Conservation (phyloP, 768 basidiomycete genomes). For the Auricularia sp. region DNA sequence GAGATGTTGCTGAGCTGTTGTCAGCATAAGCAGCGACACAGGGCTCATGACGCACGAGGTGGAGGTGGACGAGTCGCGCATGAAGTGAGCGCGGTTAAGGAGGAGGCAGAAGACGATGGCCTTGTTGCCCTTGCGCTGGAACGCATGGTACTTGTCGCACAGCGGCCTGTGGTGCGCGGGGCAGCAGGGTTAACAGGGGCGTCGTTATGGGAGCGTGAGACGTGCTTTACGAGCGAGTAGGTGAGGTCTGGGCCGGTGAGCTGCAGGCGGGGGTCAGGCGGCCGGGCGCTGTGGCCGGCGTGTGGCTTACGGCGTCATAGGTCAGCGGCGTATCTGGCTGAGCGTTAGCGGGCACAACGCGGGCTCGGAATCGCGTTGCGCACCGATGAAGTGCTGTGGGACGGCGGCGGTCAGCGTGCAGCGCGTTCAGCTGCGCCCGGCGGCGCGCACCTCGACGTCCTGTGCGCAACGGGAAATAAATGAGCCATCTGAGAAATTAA, state of each 20-base stretch:
- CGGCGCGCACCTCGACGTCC: slow-evolving; percentile 53
- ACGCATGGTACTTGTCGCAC: slow-evolving; percentile 69
- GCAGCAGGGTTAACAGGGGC: neutral
- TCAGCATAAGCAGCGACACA: neutral
- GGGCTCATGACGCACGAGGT: slow-evolving; percentile 26
- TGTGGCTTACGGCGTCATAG: slow-evolving; percentile 57
- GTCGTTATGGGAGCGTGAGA: neutral
- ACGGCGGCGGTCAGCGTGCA: slow-evolving; percentile 2
- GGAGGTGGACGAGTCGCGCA: slow-evolving; percentile 63
- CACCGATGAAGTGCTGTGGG: slow-evolving; percentile 60
- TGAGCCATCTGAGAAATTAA: neutral
- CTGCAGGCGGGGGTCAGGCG: slow-evolving; percentile 25
- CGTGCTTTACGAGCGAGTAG: slow-evolving; percentile 63
- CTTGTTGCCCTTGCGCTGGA: slow-evolving; percentile 67
- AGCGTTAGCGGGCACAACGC: slow-evolving; percentile 2
- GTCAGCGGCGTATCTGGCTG: slow-evolving; percentile 69
- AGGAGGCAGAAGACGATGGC: slow-evolving; percentile 83
- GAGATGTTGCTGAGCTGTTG: slow-evolving; percentile 39
- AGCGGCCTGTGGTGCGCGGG: slow-evolving; percentile 44
- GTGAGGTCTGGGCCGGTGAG: slow-evolving; percentile 79
- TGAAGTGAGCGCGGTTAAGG: slow-evolving; percentile 77
- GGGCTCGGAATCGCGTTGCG: slow-evolving; percentile 10
- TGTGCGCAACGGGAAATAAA: slow-evolving; percentile 11
- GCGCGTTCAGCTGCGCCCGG: neutral
- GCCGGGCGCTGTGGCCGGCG: neutral